Evolutionary conservation across 352 stramenopile genomes (phyloP).

Genomic region (Globisporangium polare): DNA sequence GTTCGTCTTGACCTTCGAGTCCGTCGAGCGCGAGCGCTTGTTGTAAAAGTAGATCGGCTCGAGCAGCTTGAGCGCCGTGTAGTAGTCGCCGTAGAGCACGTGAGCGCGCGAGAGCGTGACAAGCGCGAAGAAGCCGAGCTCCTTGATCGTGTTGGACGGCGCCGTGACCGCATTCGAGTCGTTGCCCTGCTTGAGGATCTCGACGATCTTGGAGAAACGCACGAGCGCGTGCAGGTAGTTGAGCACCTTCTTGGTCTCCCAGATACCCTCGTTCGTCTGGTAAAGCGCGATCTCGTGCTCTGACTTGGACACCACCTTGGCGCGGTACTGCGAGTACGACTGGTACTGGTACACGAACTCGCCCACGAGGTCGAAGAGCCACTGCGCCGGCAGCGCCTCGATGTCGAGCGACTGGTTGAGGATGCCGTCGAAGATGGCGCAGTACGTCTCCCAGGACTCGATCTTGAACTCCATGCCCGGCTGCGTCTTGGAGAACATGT

Average conservation of each 20-base stretch:
- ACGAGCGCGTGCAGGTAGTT: constrained; percentile 95
- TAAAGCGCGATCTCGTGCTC: constrained; percentile 57
- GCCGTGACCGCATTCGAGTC: constrained; percentile 24
- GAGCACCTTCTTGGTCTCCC: constrained; percentile 95
- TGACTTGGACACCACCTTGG: constrained; percentile 66
- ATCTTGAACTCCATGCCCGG: constrained; percentile 89
- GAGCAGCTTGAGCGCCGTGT: constrained; percentile 91
- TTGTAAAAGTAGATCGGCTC: constrained; percentile 88
- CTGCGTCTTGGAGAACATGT: constrained; percentile 92
- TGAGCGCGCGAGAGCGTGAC: constrained; percentile 93
- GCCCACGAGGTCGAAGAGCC: constrained; percentile 98
- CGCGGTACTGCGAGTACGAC: constrained; percentile 96
- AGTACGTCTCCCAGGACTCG: constrained; percentile 93
- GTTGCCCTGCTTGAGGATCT: constrained; percentile 68
- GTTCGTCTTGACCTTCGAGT: constrained; percentile 41
- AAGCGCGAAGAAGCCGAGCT: constrained; percentile 96
- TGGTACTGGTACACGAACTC: constrained; percentile 99
- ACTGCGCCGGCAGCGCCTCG: constrained; percentile 91
- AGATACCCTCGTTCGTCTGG: constrained; percentile 88
- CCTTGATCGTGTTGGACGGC: constrained; percentile 75
- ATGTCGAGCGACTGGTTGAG: constrained; percentile 82
- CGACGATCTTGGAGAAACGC: constrained; percentile 88
- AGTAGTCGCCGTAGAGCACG: constrained; percentile 97
- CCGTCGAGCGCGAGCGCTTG: constrained; percentile 51
- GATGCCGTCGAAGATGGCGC: constrained; percentile 92